Evolutionary conservation across 768 basidiomycete species (phyloP), one percentile per base, ranked within the genome.

Genomic region (Trametes sanguinea): DNA sequence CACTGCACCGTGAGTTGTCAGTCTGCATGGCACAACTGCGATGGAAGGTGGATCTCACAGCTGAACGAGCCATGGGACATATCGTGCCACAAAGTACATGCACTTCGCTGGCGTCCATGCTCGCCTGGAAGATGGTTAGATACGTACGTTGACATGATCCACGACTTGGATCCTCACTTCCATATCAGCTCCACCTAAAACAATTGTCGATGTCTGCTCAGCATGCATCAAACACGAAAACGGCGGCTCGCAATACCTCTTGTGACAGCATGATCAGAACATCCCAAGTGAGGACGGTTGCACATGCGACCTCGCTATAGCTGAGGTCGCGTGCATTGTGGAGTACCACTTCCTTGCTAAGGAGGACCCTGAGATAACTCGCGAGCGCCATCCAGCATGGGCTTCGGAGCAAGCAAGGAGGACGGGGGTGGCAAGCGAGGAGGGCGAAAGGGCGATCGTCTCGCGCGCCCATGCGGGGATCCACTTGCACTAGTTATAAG

Each of bases 121-220:
- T 51, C 63, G 61, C 10, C 69, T 66, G 37, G 6, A n/a, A 30
- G 16, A 30, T 14, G 2, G 43, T 44, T 32, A 45, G 10, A n/a
- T 17, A 6, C 7, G 5, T 7, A 22, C 6, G 9, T 27, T 16
- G 8, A 5, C 10, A 14, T 3, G 8, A 17, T 1, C 32, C 40
- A 5, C 16, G 52, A 32, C 13, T 9, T 22, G 37, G 9, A 11
- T 9, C 51, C 68, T 51, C 42, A 69, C 70, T 39, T 57, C 70
- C 70, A 71, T 10, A 71, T 67, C 40, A 62, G 53, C 16, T 71
- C 68, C 4, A 69, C 60, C 70, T 71, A 44, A 14, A 39, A 22
- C 13, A 4, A 33, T 53, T 58, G n/a, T 37, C 35, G 35, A 37
- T 11, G 35, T 37, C 11, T 11, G 6, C 6, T 37, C 11, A 37